Percentiles rank a stretch among this genome's conserved stretches.
phyloP scores from a whole-genome alignment of 345 rosid genomes.

The Eucalyptus polyanthemos region DNA sequence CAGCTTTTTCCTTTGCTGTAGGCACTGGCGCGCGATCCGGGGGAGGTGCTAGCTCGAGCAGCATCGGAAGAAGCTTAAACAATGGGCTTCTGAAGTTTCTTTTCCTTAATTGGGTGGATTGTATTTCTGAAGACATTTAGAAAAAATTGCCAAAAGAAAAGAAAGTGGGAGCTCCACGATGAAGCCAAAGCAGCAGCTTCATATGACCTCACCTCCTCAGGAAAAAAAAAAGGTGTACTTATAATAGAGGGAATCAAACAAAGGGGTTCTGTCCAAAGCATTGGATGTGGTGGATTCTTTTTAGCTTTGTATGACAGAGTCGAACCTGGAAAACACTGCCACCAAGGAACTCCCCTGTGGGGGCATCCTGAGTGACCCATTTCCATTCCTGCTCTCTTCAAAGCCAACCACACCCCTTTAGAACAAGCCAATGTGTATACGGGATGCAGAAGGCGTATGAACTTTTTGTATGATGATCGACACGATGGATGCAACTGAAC shows the following conservation, averaged over 20 bases:
- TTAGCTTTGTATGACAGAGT: background rate
- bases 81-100: background rate
- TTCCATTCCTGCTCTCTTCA: background rate
- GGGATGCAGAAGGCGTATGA: background rate
- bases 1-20: background rate
- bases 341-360: background rate
- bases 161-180: background rate
- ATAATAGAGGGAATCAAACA: background rate
- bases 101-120: background rate
- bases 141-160: background rate
- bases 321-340: background rate
- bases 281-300: background rate
- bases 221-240: background rate
- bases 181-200: background rate
- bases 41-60: background rate
- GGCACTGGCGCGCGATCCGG: background rate
- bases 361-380: background rate
- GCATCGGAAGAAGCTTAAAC: background rate
- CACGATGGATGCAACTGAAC: background rate
- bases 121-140: background rate
- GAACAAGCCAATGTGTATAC: background rate
- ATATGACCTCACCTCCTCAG: background rate
- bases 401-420: background rate
- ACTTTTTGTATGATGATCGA: background rate
- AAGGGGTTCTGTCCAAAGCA: background rate